phyloP scores from a whole-genome alignment of 495 filamentous ascomycete species.

The Podospora pseudocomata region DNA sequence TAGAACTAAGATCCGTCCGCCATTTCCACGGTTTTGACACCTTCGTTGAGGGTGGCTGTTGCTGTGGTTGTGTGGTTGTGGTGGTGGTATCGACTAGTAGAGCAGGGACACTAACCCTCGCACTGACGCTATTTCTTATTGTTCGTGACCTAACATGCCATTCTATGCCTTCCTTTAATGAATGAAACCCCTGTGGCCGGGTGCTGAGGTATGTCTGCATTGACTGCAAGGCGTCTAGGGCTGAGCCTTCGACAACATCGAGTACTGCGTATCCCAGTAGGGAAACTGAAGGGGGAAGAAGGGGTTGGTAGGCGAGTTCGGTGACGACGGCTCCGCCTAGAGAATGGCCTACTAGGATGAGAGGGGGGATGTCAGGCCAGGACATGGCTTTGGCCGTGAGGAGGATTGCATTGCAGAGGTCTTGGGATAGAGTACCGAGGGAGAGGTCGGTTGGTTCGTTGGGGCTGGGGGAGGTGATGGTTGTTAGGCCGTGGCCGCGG shows the following conservation, averaged over 20 bases:
- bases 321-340: conserved; percentile 94
- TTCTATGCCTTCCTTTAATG: conserved; percentile 73
- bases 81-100: conserved; percentile 54
- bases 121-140: conserved; percentile 75
- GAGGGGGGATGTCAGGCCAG: conserved; percentile 69
- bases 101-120: conserved; percentile 81
- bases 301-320: conserved; percentile 57
- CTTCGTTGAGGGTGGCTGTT: background rate
- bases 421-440: conserved; percentile 64
- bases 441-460: conserved; percentile 54
- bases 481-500: conserved; percentile 74
- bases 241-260: conserved; percentile 86
- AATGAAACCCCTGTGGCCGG: conserved; percentile 73
- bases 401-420: conserved; percentile 66
- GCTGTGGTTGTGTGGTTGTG: background rate
- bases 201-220: conserved; percentile 90
- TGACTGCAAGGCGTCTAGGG: conserved; percentile 87
- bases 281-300: background rate
- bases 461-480: conserved; percentile 28
- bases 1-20: conserved; percentile 79
- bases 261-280: conserved; percentile 86
- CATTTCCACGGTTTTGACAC: conserved; percentile 63
- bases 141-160: conserved; percentile 94
- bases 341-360: conserved; percentile 89
- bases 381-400: conserved; percentile 60